Base-by-base conservation (phyloP, 805 yeast genomes). In the Dipodascopsis tothii region DNA sequence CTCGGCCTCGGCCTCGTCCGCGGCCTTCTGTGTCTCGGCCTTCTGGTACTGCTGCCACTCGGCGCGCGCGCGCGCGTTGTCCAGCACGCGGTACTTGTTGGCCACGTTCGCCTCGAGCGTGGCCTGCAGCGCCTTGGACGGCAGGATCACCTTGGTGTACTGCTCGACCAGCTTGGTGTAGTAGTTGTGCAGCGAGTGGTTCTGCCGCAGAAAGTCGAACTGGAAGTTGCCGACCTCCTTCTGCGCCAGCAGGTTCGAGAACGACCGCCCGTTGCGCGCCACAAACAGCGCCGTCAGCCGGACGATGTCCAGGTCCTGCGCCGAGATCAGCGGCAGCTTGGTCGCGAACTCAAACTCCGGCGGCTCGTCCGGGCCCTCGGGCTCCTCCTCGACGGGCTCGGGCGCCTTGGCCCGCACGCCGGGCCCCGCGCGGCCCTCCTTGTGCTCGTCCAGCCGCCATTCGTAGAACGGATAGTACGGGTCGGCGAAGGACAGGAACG, bases 251-350 rank as follows among this genome's bases (percentile, higher is more conserved):
- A 62, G 58, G 2, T 61, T 57, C 18, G 74, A 60, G 43, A 74
- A 72, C 9, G 56, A 59, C 1, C 64, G 62, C 1, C 84, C 84
- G 56, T 84, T 78, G 16, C 68, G 59, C 1, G 86, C 84, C 1
- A 75, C 75, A 55, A 73, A 77, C 41, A 76, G 69, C 0, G 96
- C 96, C 1, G 88, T 76, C 2, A 77, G 56, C 58, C 84, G 82
- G 35, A 90, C 72, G 7, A 82, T 68, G 21, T 81, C 81, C 21
- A 82, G 62, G 59, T 87, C 95, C 23, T 71, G 65, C 0, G 73
- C 58, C 0, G 90, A 75, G 2, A 85, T 67, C 14, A 66, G 64
- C 14, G 68, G 66, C 28, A 56, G 33, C 3, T 58, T 53, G 20
- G 41, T 43, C 6, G 62, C 44, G 42, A 73, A 65, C 35, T 58